phyloP scores from a whole-genome alignment of 768 basidiomycete species.

The Glaciozyma martinii region DNA sequence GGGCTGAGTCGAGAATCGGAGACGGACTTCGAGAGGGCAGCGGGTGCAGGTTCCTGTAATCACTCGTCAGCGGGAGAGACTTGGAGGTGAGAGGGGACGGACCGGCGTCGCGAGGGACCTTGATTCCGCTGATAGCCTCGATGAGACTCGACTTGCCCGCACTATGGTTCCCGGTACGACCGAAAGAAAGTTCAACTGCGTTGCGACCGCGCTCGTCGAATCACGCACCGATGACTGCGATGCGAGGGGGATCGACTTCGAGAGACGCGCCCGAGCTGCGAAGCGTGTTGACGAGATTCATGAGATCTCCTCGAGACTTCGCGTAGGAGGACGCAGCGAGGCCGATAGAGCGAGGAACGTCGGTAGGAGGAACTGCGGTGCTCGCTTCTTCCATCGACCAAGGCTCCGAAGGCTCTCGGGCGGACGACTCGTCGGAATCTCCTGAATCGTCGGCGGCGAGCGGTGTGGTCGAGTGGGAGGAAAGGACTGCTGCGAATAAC shows the following conservation, averaged over 20 bases:
- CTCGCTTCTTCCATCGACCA: too few relatives aligned
- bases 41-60: constrained; percentile 49
- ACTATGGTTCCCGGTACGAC: constrained; percentile 43
- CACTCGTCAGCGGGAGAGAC: too few relatives aligned
- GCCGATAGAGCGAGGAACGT: too few relatives aligned
- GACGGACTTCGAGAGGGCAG: constrained; percentile 41
- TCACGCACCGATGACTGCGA: constrained; percentile 46
- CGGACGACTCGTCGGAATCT: too few relatives aligned
- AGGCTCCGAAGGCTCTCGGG: too few relatives aligned
- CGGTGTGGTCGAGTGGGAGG: too few relatives aligned
- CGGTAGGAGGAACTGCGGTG: too few relatives aligned
- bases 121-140: constrained; percentile 50
- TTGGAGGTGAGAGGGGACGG: too few relatives aligned
- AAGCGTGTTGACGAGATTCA: constrained; percentile 6
- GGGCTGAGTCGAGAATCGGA: constrained; percentile 26
- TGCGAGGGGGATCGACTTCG: constrained; percentile 48
- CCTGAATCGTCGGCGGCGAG: too few relatives aligned
- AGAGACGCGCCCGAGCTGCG: constrained; percentile 1
- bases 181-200: neutral
- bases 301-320: neutral
- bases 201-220: neutral
- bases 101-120: constrained; percentile 47
- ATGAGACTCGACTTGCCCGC: constrained; percentile 46
- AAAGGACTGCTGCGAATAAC: too few relatives aligned
- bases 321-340: too few relatives aligned